Base-by-base conservation (phyloP, 2,329 filamentous ascomycete genomes). In the Lachnellula occidentalis region DNA sequence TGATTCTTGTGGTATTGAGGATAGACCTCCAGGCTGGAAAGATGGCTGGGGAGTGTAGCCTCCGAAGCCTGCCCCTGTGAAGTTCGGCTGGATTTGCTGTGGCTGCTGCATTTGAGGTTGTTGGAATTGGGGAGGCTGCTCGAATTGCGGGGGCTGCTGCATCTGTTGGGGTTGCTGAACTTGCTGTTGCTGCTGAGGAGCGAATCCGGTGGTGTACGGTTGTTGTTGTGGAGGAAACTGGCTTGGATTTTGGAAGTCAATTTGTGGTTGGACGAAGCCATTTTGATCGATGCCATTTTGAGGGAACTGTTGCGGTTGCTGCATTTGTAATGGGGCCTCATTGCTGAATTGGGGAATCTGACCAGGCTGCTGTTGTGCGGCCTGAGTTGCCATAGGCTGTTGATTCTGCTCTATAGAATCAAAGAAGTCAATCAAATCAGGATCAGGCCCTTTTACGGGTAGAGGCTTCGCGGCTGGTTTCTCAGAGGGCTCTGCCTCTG, bases 371-470 rank as follows among this genome's bases (percentile, higher is more conserved):
- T 68, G 67, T 48, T 62, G 59, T 21, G 62, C 61, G 17, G 75
- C 66, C 59, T 79, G 77, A 1, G 71, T 67, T 37, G 72, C 78
- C 78, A 89, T 81, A 1, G 86, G 77, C 50, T 88, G 88, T 69
- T 94, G 90, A 60, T 92, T 91, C 67, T 90, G 85, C 67, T 96
- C 92, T 65, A 95, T 96, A 5, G 90, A 92, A 67, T 87, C 92
- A 70, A 96, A 96, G 72, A 95, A 96, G 74, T 92, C 94, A 67
- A 95, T 97, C 58, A 95, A 77, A 74, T 95, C 88, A 27, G 86
- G 83, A 62, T 81, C 85, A 27, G 85, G 83, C 2, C 80, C 84
- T 70, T 87, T 90, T 15, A 36, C 73, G 3, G 73, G 70, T 60
- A 73, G 74, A 11, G 78, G 72, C 61, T 79, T 79, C 54, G 60